Evolutionary conservation across 371 early-diverging fungal species (phyloP).

Genomic region (Mucor mucedo): DNA sequence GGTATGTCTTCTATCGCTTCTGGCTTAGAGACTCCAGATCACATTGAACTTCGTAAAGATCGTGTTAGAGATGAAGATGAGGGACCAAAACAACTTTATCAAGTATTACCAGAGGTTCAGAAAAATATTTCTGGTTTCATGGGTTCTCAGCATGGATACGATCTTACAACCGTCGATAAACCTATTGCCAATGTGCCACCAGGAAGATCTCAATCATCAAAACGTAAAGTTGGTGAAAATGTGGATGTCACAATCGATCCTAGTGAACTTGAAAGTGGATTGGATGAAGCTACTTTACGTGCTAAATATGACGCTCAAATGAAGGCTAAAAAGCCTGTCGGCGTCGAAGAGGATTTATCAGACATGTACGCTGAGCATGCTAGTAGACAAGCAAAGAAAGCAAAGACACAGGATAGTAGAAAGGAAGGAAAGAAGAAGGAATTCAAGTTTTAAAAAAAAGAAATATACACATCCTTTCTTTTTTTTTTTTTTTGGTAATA

Average conservation of each 20-base stretch:
- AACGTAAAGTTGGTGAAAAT: slow-evolving; percentile 59
- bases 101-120: slow-evolving; percentile 84
- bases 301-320: slow-evolving; percentile 77
- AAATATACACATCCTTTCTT: neutral
- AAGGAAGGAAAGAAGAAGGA: slow-evolving; percentile 66
- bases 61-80: slow-evolving; percentile 57
- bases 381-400: slow-evolving; percentile 68
- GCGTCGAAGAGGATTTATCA: slow-evolving; percentile 72
- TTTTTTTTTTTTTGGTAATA: neutral
- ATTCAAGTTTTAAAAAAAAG: slow-evolving; percentile 69
- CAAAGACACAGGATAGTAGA: slow-evolving; percentile 64
- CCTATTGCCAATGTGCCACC: slow-evolving; percentile 29
- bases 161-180: slow-evolving; percentile 60
- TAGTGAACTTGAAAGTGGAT: slow-evolving; percentile 69
- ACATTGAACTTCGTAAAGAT: slow-evolving; percentile 90
- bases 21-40: slow-evolving; percentile 93
- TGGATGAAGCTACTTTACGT: slow-evolving; percentile 74
- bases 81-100: slow-evolving; percentile 82
- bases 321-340: slow-evolving; percentile 50
- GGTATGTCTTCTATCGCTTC: slow-evolving; percentile 80
- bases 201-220: slow-evolving; percentile 24
- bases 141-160: slow-evolving; percentile 94
- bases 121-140: slow-evolving; percentile 85
- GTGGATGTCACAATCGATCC: slow-evolving; percentile 81
- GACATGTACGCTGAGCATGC: slow-evolving; percentile 92